These are phyloP conservation scores for Trypanosoma congolense DNA, from an alignment of 208 protist species.

Conservation along the genomic window DNA sequence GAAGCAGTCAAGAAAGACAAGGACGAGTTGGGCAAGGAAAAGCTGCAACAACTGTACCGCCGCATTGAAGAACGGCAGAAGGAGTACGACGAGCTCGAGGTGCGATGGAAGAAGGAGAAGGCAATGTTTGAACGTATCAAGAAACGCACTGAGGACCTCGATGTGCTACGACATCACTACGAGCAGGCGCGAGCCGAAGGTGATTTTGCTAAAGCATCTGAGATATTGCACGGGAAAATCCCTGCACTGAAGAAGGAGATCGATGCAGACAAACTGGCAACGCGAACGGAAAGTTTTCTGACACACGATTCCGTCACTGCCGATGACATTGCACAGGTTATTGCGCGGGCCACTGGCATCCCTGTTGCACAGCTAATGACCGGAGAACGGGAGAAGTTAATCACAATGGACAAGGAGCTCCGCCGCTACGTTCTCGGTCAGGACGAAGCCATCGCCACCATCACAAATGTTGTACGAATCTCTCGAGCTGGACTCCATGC, in stretches of 20 bases:
- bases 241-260: slow-evolving; percentile 83
- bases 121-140: slow-evolving; percentile 86
- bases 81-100: slow-evolving; percentile 81
- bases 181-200: slow-evolving; percentile 73
- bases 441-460: slow-evolving; percentile 91
- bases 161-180: slow-evolving; percentile 75
- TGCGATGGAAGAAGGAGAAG: slow-evolving; percentile 85
- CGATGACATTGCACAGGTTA: slow-evolving; percentile 93
- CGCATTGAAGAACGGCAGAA: slow-evolving; percentile 72
- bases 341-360: slow-evolving; percentile 97
- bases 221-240: slow-evolving; percentile 75
- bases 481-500: slow-evolving; percentile 91
- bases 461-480: slow-evolving; percentile 94
- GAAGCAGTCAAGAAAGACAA: slow-evolving; percentile 93
- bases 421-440: slow-evolving; percentile 94
- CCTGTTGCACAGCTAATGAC: slow-evolving; percentile 91
- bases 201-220: slow-evolving; percentile 75
- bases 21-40: slow-evolving; percentile 84
- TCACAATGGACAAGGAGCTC: slow-evolving; percentile 85
- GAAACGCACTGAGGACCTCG: slow-evolving; percentile 87
- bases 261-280: slow-evolving; percentile 76
- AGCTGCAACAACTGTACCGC: slow-evolving; percentile 67
- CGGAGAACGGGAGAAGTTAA: slow-evolving; percentile 88
- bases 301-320: slow-evolving; percentile 93
- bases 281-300: slow-evolving; percentile 90